Evolutionary conservation across 2,329 filamentous ascomycete species (phyloP), one percentile per base, ranked within the genome.

Genomic region (Davidsoniella neocaledoniae): DNA sequence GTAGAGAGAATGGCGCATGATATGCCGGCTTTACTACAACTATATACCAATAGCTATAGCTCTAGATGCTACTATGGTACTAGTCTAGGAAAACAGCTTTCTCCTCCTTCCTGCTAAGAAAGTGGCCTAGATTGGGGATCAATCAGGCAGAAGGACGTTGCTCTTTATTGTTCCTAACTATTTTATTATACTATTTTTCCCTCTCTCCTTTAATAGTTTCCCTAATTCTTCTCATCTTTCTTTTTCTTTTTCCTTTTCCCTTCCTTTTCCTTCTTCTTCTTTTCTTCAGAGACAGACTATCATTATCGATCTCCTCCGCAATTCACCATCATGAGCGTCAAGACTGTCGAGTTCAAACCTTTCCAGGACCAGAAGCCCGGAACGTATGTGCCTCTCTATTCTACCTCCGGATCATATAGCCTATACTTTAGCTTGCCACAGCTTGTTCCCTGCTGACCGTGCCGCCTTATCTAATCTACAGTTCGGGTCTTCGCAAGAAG

Each of bases 351-450:
- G 58, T 79, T 94, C 66, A 79, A 79, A 66, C 78, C 88, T 54
- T 95, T 91, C 68, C 75, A 82, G 56, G 91, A 96, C 76, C 91
- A 98, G 77, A 98, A 98, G 76, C 87, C 90, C 56, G 90, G 90
- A 77, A 96, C 90, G 90, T 95, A 79, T 68, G 90, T 87, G 14
- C 41, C n/a, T 41, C 36, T 44, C 41, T 26, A 37, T 29, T 42
- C 46, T 37, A 42, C n/a, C 14, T 14, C 29, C 44, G 29, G 33
- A 37, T 19, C n/a, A 33, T 12, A 33, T 10, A 9, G 8, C 12
- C 29, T 29, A 9, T 33, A 12, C 29, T 33, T 33, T 10, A 33
- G 29, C 29, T 33, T 33, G 29, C 12, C 29, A 12, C 39, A 39
- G 26, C 23, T 42, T 14, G 16, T 16, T 37, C 3, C 23, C 7